These are phyloP conservation scores for Colletotrichum eleusines DNA, from an alignment of 2,329 filamentous ascomycete genomes.

Conservation along the genomic window DNA sequence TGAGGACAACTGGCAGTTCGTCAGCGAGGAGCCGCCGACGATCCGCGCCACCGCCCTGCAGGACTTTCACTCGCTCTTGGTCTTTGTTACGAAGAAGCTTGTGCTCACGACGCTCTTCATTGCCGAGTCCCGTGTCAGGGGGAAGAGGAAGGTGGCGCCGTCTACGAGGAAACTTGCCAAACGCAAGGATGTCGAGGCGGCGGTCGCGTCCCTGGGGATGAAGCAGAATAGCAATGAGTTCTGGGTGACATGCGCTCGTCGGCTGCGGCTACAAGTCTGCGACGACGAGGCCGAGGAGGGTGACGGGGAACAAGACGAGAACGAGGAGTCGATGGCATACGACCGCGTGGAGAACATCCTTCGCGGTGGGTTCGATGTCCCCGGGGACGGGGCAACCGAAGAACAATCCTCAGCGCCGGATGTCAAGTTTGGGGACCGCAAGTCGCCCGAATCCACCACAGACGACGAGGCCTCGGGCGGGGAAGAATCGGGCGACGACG, in stretches of 20 bases:
- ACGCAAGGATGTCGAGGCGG: slow-evolving; percentile 62
- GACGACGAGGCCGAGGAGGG: slow-evolving; percentile 47
- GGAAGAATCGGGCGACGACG: slow-evolving; percentile 4
- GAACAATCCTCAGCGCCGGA: slow-evolving; percentile 4
- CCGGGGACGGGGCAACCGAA: neutral
- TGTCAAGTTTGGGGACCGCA: slow-evolving; percentile 7
- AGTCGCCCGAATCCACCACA: slow-evolving; percentile 12
- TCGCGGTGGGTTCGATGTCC: slow-evolving; percentile 30
- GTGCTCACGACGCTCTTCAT: slow-evolving; percentile 78
- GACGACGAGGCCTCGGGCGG: slow-evolving; percentile 7
- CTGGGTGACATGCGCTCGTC: slow-evolving; percentile 62
- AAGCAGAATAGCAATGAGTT: slow-evolving; percentile 53
- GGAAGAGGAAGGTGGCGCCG: slow-evolving; percentile 53
- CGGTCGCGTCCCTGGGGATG: slow-evolving; percentile 61
- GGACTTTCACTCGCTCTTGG: slow-evolving; percentile 77
- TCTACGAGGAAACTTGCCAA: slow-evolving; percentile 51
- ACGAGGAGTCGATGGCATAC: slow-evolving; percentile 53
- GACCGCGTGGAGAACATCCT: slow-evolving; percentile 59
- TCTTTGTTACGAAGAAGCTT: slow-evolving; percentile 77
- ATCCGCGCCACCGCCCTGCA: slow-evolving; percentile 81
- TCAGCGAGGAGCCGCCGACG: slow-evolving; percentile 73
- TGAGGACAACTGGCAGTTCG: slow-evolving; percentile 75
- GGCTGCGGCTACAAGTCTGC: slow-evolving; percentile 62
- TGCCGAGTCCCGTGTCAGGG: slow-evolving; percentile 75
- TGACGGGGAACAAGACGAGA: slow-evolving; percentile 41